phyloP scores from a whole-genome alignment of 345 rosid species.

The Limnanthes douglasii region DNA sequence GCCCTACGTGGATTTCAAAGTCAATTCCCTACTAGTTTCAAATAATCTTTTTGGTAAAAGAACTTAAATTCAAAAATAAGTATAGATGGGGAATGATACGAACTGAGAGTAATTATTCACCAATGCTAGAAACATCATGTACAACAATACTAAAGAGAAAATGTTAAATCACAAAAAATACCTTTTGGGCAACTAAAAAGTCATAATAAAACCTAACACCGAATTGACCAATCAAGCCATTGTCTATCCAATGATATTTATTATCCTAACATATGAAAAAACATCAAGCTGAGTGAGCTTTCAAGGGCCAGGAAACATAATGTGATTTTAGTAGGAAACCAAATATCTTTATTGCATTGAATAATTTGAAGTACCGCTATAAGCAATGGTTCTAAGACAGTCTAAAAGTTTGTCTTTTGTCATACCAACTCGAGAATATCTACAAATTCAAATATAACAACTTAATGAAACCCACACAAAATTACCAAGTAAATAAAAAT shows the following conservation, averaged over 20 bases:
- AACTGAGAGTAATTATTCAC: slow-evolving; percentile 97
- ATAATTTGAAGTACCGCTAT: slow-evolving; percentile 90
- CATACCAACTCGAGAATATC: slow-evolving; percentile 99
- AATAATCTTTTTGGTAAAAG: no score
- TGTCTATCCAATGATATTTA: slow-evolving; percentile 79
- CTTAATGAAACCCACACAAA: neutral
- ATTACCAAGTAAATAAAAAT: neutral
- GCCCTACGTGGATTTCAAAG: slow-evolving; percentile 35
- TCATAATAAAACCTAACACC: slow-evolving; percentile 99
- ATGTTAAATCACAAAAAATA: slow-evolving; percentile 5
- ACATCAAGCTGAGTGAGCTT: neutral
- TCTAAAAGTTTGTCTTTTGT: slow-evolving; percentile 85
- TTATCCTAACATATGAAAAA: slow-evolving; percentile 47
- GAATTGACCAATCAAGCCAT: slow-evolving; percentile 85
- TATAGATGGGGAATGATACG: slow-evolving; percentile 92
- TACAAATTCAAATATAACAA: slow-evolving; percentile 15
- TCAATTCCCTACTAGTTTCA: no score
- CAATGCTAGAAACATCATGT: no score
- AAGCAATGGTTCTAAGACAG: slow-evolving; percentile 99
- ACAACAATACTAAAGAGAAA: no score
- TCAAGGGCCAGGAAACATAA: neutral
- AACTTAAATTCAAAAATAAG: neutral
- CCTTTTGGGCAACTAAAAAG: slow-evolving; percentile 94
- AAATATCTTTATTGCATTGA: slow-evolving; percentile 76
- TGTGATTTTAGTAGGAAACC: neutral